Conservation (phyloP, 306 rosid genomes). For the Cicer chorassanicum region DNA sequence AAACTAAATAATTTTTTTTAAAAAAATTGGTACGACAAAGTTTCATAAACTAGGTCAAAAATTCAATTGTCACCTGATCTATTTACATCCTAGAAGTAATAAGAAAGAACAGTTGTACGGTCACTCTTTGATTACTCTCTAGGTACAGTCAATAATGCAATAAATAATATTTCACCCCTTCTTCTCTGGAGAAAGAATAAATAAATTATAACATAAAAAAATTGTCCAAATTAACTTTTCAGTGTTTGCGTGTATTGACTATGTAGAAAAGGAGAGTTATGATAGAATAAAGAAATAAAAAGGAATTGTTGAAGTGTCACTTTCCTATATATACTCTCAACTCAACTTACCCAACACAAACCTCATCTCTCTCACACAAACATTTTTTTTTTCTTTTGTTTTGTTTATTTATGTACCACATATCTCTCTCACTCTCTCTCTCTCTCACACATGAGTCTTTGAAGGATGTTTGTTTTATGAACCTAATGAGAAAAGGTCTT, state of each 20-base stretch:
- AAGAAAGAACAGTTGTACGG: background rate
- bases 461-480: constrained; percentile 64
- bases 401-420: constrained; percentile 48
- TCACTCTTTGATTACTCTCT: background rate
- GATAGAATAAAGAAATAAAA: constrained; percentile 32
- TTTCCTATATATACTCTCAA: constrained; percentile 81
- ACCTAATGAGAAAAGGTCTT: constrained; percentile 48
- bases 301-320: constrained; percentile 75
- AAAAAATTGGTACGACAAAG: no score
- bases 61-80: no score
- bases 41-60: no score
- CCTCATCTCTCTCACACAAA: constrained; percentile 48
- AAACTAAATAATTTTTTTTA: no score
- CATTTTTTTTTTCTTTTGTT: constrained; percentile 10
- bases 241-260: no score
- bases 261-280: no score
- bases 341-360: constrained; percentile 50
- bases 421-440: constrained; percentile 27
- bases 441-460: constrained; percentile 21
- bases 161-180: no score
- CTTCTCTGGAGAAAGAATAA: no score
- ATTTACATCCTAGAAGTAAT: no score
- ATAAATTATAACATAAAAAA: no score
- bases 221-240: no score
- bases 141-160: no score